Evolutionary conservation across 257 asterid species (phyloP).

Genomic region (Solanum gracilifrons): DNA sequence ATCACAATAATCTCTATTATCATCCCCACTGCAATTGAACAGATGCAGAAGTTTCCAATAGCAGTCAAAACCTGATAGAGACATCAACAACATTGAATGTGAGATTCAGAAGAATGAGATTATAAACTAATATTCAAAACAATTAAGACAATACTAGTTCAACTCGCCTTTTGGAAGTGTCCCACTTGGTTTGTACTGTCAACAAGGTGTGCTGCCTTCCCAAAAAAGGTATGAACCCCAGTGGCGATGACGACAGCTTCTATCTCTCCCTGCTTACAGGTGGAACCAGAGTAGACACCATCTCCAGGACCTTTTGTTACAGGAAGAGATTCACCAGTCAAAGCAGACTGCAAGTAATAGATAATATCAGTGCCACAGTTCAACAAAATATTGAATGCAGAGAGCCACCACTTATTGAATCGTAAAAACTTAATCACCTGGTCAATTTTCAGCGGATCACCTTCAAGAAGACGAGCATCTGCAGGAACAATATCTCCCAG

Average conservation of each 20-base stretch:
- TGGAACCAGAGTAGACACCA: conserved; percentile 93
- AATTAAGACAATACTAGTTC: not conserved
- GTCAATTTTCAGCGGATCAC: conserved; percentile 92
- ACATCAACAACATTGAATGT: not conserved
- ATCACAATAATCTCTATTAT: conserved; percentile 77
- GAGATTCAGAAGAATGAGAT: not conserved
- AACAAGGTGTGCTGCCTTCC: conserved; percentile 97
- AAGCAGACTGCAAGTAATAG: conserved; percentile 67
- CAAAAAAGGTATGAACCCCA: conserved; percentile 96
- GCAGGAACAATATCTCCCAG: conserved; percentile 95
- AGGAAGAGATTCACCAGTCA: conserved; percentile 95
- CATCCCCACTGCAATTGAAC: conserved; percentile 98
- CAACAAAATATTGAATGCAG: not conserved
- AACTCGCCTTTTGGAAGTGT: conserved; percentile 82
- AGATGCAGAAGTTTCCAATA: conserved; percentile 93
- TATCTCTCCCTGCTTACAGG: conserved; percentile 93
- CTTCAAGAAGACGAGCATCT: conserved; percentile 89
- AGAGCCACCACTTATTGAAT: not conserved
- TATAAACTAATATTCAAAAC: not conserved
- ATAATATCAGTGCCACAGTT: not conserved
- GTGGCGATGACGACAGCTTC: conserved; percentile 92
- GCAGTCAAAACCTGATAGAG: conserved; percentile 77
- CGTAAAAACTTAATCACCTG: conserved; percentile 38
- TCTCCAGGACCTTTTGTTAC: conserved; percentile 95
- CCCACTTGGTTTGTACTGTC: conserved; percentile 93